Evolutionary conservation across 1,139 yeast species (phyloP), one percentile per base, ranked within the genome.

Genomic region (Magnusiomyces sp.): DNA sequence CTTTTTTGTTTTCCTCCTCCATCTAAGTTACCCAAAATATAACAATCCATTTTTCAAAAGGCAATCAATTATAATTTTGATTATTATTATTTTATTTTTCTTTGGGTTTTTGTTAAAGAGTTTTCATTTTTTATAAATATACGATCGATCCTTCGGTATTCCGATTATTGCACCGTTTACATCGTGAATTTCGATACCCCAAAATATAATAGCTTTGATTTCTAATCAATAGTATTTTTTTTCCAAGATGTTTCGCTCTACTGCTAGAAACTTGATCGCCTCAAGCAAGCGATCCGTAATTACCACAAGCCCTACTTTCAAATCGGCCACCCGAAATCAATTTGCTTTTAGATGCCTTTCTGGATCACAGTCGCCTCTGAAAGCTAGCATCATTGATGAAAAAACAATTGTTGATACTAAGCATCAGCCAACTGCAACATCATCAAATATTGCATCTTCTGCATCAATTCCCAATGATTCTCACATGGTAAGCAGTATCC

Each of bases 381-480:
- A 47, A 31, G 43, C 49, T 20, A 37, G 41, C 19, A 31, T 40
- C 10, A 44, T 20, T n/a, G 40, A 49, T 5, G 33, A 49, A n/a
- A 14, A 45, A 14, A 40, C 29, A 23, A 23, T 23, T 7, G 29
- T 23, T 23, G 39, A 19, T 39, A 31, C 16, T 40, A 19, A 41
- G 31, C 29, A 14, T 31, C 13, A 33, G 41, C 27, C 36, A 27
- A 31, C 42, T 38, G 47, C 41, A 10, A 14, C 43, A 9, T 40
- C 48, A 17, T 10, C 50, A 17, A 34, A 44, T 9, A 38, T 32
- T 17, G 38, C 42, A 14, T 9, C 42, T 13, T 19, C 33, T 23
- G 36, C 42, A 10, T 33, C 40, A 20, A 43, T 45, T 16, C 51
- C 50, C n/a, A 43, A 40, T 29, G 53, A 50, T 39, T 51, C 53